Percentiles rank a stretch among this genome's conserved stretches.
Conservation (phyloP, 345 rosid genomes). For the Cochlearia excelsa region DNA sequence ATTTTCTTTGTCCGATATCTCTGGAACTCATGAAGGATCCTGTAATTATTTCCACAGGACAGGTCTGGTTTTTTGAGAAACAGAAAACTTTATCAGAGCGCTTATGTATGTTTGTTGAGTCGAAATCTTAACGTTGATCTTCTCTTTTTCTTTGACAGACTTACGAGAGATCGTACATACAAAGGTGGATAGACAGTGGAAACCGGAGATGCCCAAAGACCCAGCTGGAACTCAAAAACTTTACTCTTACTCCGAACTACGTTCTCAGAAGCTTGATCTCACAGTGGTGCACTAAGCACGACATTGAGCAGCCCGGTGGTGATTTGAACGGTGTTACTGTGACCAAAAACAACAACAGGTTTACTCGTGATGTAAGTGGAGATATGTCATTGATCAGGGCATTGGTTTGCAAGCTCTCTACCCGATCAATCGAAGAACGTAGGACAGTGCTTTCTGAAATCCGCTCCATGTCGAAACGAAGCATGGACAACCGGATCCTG, state of each 20-base stretch:
- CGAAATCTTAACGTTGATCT: background rate
- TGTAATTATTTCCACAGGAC: constrained; percentile 88
- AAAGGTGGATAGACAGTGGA: constrained; percentile 89
- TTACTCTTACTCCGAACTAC: constrained; percentile 79
- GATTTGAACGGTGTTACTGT: constrained; percentile 46
- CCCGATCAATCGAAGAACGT: constrained; percentile 50
- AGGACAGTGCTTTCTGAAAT: constrained; percentile 68
- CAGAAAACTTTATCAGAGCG: background rate
- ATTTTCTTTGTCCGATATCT: constrained; percentile 86
- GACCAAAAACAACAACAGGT: constrained; percentile 57
- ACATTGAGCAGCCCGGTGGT: constrained; percentile 68
- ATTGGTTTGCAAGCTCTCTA: constrained; percentile 65
- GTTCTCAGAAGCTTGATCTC: constrained; percentile 77
- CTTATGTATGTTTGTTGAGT: background rate
- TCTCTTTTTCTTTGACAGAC: constrained; percentile 56
- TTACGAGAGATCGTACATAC: constrained; percentile 86
- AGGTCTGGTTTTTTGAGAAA: constrained; percentile 35
- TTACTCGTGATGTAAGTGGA: constrained; percentile 58
- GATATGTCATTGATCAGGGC: constrained; percentile 68
- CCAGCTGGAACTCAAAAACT: constrained; percentile 74
- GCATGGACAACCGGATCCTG: constrained; percentile 79
- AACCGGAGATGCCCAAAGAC: constrained; percentile 86
- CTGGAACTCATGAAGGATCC: constrained; percentile 95
- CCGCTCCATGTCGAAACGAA: constrained; percentile 73
- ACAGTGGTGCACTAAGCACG: constrained; percentile 75